Base-by-base conservation (phyloP, 257 asterid species). In the Parsonsia alboflavescens region DNA sequence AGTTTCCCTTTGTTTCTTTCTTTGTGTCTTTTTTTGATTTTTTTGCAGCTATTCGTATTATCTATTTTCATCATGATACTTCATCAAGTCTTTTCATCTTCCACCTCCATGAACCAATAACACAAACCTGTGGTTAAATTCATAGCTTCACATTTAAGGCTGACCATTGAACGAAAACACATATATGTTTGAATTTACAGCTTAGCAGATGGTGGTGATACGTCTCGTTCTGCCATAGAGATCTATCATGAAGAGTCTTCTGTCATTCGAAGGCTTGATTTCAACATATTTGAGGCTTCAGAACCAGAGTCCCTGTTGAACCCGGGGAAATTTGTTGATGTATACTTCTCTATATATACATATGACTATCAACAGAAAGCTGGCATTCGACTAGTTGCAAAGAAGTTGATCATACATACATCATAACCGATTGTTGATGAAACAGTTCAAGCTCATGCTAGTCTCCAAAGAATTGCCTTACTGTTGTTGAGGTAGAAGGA, bases 311-410 rank as follows among this genome's bases (percentile, higher is more conserved):
- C 90, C 65, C 67, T 91, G 41, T 53, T 91, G 76, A 69, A 83
- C 28, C 88, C 92, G 0, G 99, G 98, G 53, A 80, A 65, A 15
- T 68, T 77, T 3, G 80, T 95, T 46, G 99, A 95, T 75, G 96
- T 92, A 6, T 92, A 77, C 83, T 86, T 95, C 87, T 86, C 96
- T 46, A 45, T 95, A 77, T 93, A 85, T 69, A 49, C 89, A 13
- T 95, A 91, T 59, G 97, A 95, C 83, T 91, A 80, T 79, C 90
- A 81, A 80, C 96, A 87, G 84, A 84, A 79, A 78, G 91, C 98
- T 33, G 99, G 99, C 53, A 81, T 95, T 66, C 88, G 96, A 10
- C 78, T 91, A 80, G 96, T 92, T 42, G 96, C 96, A 5, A 87
- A 82, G 76, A 91, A 83, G 81, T 78, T 95, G 84, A 72, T 89